These are phyloP conservation scores for Wakefieldia striispora DNA, from an alignment of 768 basidiomycete species.

Conservation along the genomic window DNA sequence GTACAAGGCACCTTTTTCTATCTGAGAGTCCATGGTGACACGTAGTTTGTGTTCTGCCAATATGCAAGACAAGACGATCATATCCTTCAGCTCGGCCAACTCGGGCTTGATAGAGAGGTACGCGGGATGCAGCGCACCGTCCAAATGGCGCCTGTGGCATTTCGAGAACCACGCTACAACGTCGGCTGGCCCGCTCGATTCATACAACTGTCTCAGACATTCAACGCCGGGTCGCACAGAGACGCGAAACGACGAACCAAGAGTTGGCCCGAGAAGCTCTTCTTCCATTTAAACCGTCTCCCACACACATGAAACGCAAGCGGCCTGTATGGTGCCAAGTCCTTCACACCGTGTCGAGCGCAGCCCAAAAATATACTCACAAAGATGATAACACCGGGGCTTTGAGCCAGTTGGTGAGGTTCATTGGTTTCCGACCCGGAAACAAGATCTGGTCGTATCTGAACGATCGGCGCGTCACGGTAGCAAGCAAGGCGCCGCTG, in stretches of 20 bases:
- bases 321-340: conserved; percentile 3
- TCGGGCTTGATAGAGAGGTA: conserved; percentile 16
- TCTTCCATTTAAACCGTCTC: conserved; percentile 15
- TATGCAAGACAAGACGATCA: conserved; percentile 21
- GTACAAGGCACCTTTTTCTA: not conserved
- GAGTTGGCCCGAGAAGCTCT: not conserved
- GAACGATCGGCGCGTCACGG: conserved; percentile 10
- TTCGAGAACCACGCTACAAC: conserved; percentile 14
- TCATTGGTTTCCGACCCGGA: conserved; percentile 7
- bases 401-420: conserved; percentile 14
- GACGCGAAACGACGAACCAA: conserved; percentile 12
- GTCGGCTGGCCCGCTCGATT: conserved; percentile 1
- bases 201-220: conserved; percentile 7
- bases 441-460: conserved; percentile 13
- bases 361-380: conserved; percentile 9
- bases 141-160: not conserved
- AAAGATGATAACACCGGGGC: not conserved
- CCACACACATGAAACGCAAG: conserved; percentile 7
- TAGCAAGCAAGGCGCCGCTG: conserved; percentile 4
- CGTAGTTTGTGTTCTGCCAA: conserved; percentile 15
- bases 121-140: not conserved
- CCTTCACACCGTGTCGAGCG: not conserved
- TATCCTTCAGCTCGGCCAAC: conserved; percentile 8
- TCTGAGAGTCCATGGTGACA: not conserved
- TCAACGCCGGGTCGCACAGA: not conserved